Evolutionary conservation across 176 grass and related monocot species (phyloP).

Genomic region (Zea luxurians): DNA sequence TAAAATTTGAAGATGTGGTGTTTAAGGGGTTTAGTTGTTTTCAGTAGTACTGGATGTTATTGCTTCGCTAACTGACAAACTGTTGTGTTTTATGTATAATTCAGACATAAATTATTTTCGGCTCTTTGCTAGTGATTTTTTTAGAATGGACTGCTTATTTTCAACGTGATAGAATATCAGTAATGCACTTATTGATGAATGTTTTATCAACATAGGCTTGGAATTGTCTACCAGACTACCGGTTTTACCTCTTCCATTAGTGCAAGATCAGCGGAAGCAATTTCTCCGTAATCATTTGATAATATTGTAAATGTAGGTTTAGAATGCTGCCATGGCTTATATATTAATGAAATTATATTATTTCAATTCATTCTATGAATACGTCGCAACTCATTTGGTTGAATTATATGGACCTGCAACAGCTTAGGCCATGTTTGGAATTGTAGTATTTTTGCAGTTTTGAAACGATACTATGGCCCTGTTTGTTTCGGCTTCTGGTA

Average conservation of each 20-base stretch:
- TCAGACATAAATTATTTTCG: background rate
- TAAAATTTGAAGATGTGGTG: background rate
- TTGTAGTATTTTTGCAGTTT: too few species aligned
- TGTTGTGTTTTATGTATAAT: conserved; percentile 1
- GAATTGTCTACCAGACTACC: background rate
- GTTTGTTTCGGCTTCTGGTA: too few species aligned
- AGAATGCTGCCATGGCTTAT: background rate
- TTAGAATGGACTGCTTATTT: background rate
- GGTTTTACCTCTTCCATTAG: background rate
- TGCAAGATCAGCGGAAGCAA: background rate
- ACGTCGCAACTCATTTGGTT: background rate
- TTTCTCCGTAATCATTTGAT: background rate
- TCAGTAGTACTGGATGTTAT: background rate
- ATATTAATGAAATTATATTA: background rate
- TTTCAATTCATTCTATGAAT: background rate
- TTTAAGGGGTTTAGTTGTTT: background rate
- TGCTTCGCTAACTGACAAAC: background rate
- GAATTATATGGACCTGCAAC: background rate
- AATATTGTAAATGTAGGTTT: background rate
- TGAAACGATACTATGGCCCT: too few species aligned
- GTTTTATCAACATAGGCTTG: background rate
- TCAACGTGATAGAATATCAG: background rate
- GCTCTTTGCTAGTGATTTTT: background rate
- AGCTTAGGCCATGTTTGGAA: background rate
- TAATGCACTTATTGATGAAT: background rate